Evolutionary conservation across 2,329 filamentous ascomycete genomes (phyloP).

Genomic region (Fusarium ambrosium): DNA sequence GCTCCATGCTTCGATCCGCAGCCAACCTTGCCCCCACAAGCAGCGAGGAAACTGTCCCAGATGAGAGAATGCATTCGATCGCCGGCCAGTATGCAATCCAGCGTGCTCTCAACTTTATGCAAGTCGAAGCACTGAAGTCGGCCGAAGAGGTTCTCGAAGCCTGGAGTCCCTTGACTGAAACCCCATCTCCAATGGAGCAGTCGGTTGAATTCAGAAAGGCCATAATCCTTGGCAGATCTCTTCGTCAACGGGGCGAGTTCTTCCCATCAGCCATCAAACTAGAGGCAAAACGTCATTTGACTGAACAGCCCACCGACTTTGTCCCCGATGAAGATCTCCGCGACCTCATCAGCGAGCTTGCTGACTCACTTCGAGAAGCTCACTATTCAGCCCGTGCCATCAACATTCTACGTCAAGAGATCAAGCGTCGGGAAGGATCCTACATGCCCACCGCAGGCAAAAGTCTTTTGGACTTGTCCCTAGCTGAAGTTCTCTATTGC

Average conservation of each 20-base stretch:
- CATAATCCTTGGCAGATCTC: neutral
- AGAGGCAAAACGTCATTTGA: too few relatives aligned
- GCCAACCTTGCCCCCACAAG: neutral
- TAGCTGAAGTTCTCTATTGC: neutral
- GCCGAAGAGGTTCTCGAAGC: neutral
- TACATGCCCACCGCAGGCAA: neutral
- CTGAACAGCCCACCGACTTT: neutral
- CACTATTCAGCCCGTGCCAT: neutral
- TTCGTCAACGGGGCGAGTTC: neutral
- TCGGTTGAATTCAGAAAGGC: neutral
- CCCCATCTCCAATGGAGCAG: neutral
- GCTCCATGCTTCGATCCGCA: neutral
- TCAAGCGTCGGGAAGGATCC: neutral
- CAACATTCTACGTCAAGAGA: neutral
- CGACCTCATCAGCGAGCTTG: neutral
- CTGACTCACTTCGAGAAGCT: neutral
- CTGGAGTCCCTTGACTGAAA: neutral
- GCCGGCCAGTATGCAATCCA: neutral
- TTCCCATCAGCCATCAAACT: neutral
- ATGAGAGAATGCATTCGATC: neutral
- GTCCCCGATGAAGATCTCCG: neutral
- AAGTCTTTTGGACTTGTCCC: neutral
- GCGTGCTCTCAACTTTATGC: neutral
- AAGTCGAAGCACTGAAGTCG: neutral
- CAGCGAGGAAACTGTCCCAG: neutral